Base-by-base conservation (phyloP, 768 basidiomycete genomes). In the Auriscalpium vulgare region DNA sequence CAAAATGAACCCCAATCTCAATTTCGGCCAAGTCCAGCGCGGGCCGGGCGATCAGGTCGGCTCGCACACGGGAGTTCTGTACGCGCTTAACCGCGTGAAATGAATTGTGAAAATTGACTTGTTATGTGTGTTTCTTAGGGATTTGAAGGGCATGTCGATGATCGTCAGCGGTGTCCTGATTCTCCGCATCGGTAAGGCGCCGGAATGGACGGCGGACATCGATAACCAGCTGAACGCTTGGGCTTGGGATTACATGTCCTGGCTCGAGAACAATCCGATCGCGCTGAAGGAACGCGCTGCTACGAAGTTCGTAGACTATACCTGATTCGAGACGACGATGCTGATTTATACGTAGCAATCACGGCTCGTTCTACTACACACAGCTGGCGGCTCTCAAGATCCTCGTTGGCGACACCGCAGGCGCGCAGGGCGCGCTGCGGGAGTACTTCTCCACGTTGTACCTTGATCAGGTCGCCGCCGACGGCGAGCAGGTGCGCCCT, bases 311-410 rank as follows among this genome's bases (percentile, higher is more conserved):
- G 60, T 1, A 23, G 21, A 11, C 11, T 34, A 29, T 23, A 9
- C 37, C 47, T 13, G 10, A 8, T 29, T 8, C 14, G 11, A 13
- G 45, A 38, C 35, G 16, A 34, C 8, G 36, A 48, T 3, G 11
- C 19, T 35, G 4, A 16, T 38, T 9, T 16, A 5, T 4, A 23
- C 10, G 9, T 52, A 72, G 71, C 55, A 72, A 72, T 46, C 71
- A 72, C 51, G 70, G 67, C 11, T 60, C 66, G 8, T 72, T 63
- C 63, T 72, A 70, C 55, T 62, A 59, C 57, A 62, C 54, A 45
- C 70, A 72, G 55, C 56, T 68, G 11, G 61, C 65, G 6, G 59
- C 70, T 5, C 54, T 71, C 34, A 62, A 71, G 21, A 58, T 71
- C 23, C 51, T 72, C 10, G 58, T 66, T 14, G 65, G 65, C 37